These are phyloP conservation scores for Curvularia verruculosa DNA, from an alignment of 2,329 filamentous ascomycete genomes.

Conservation along the genomic window DNA sequence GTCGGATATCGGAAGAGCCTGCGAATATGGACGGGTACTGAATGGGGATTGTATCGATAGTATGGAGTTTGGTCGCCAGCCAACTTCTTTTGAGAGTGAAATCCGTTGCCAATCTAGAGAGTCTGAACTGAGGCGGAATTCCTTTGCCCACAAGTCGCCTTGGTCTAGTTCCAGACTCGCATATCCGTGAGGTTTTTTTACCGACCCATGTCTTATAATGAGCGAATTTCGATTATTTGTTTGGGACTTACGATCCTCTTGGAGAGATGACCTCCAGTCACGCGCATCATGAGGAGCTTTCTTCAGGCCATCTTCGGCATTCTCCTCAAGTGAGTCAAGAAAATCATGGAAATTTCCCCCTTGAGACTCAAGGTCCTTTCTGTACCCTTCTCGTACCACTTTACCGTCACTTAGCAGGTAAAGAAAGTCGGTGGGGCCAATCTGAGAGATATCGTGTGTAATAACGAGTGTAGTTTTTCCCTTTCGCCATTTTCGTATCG, in stretches of 20 bases:
- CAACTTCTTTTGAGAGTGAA: slow-evolving; percentile 9
- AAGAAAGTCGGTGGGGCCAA: slow-evolving; percentile 73
- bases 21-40: slow-evolving; percentile 7
- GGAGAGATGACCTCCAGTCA: not conserved
- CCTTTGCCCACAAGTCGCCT: not conserved
- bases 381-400: slow-evolving; percentile 72
- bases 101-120: slow-evolving; percentile 5
- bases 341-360: slow-evolving; percentile 54
- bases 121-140: slow-evolving; percentile 9
- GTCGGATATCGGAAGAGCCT: slow-evolving; percentile 5
- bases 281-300: slow-evolving; percentile 9
- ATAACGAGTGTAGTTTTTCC: slow-evolving; percentile 91
- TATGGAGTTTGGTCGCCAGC: slow-evolving; percentile 13
- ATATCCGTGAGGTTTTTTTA: slow-evolving; percentile 2
- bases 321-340: slow-evolving; percentile 18
- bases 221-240: not conserved
- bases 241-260: not conserved
- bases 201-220: not conserved
- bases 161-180: slow-evolving; percentile 1
- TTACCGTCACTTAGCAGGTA: slow-evolving; percentile 76
- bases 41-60: slow-evolving; percentile 12
- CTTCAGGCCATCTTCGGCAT: slow-evolving; percentile 9
- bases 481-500: slow-evolving; percentile 76
- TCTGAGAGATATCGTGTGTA: slow-evolving; percentile 85
- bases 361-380: slow-evolving; percentile 59